These are phyloP conservation scores for Salix exigua DNA, from an alignment of 345 rosid genomes.

Conservation along the genomic window DNA sequence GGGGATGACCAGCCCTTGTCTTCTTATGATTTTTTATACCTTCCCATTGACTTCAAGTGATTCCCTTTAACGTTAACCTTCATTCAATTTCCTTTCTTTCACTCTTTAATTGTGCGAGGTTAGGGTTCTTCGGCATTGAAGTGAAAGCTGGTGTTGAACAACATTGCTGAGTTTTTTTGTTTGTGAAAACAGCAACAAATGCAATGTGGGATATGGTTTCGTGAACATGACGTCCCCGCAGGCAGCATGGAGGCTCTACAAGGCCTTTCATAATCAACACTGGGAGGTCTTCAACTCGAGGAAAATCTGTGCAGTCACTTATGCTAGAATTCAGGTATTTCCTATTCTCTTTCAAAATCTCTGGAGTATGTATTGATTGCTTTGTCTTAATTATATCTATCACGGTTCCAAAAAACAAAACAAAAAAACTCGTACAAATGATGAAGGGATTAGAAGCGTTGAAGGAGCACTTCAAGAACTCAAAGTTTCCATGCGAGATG, in stretches of 20 bases:
- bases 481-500: constrained; percentile 65
- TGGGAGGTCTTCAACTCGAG: constrained; percentile 79
- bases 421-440: background rate
- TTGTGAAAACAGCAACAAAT: constrained; percentile 55
- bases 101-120: background rate
- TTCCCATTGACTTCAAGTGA: constrained; percentile 93
- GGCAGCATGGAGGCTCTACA: constrained; percentile 73
- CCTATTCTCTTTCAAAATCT: background rate
- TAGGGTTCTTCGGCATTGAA: background rate
- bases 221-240: constrained; percentile 91
- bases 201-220: constrained; percentile 97
- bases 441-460: constrained; percentile 75
- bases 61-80: background rate
- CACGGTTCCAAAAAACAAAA: background rate
- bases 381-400: background rate
- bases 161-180: background rate
- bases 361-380: background rate
- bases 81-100: background rate
- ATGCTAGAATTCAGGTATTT: constrained; percentile 81
- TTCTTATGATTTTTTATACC: constrained; percentile 85
- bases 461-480: constrained; percentile 81
- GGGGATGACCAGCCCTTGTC: constrained; percentile 57
- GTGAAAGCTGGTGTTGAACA: background rate
- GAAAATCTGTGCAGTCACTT: constrained; percentile 86
- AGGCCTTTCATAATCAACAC: constrained; percentile 67